Base-by-base conservation (phyloP, 2,329 filamentous ascomycete species). In the Zarea fungicola region DNA sequence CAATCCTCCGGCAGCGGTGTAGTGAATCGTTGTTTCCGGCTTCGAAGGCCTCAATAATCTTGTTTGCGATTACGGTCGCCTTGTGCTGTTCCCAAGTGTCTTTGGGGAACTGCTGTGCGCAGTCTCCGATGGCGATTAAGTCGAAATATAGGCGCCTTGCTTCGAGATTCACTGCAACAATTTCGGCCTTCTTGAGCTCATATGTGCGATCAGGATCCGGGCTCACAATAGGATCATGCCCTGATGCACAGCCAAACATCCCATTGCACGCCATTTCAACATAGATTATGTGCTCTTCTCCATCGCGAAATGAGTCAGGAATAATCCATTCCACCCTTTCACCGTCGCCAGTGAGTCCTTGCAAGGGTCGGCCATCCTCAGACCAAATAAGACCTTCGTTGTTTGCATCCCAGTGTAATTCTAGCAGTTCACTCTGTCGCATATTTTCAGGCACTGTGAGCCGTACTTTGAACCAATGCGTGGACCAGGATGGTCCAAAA, bases 251-350 rank as follows among this genome's bases (percentile, higher is more conserved):
- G 58, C 93, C 93, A 70, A 97, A 97, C 91, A 97, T 97, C 66
- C 85, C 84, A 65, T 99, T 99, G 71, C 93, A 97, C 18, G 93
- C 93, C 88, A 97, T 96, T 71, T 99, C 93, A 56, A 99, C 85
- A 66, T 96, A 99, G 60, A 99, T 87, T 16, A 78, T 82, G 65
- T 97, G 91, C 60, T 90, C 81, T 64, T 92, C 83, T 46, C 90
- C 91, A 65, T 96, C 88, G 53, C 87, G 80, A 70, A 87, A 96
- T 14, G 75, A 74, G 43, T 88, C 75, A 8, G 93, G 92, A 39
- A 99, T 75, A 52, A 96, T 82, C 91, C 92, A 99, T 68, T 97
- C 90, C 14, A 84, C 78, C 46, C 93, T 80, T 62, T 99, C 93
- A 34, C 88, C 89, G 48, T 86, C 85, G 16, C 93, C 93, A 1